Percentiles rank a stretch among this genome's conserved stretches.
Evolutionary conservation across 1,284 basidiomycete species (phyloP).

Genomic region (Apiotrichum gamsii): DNA sequence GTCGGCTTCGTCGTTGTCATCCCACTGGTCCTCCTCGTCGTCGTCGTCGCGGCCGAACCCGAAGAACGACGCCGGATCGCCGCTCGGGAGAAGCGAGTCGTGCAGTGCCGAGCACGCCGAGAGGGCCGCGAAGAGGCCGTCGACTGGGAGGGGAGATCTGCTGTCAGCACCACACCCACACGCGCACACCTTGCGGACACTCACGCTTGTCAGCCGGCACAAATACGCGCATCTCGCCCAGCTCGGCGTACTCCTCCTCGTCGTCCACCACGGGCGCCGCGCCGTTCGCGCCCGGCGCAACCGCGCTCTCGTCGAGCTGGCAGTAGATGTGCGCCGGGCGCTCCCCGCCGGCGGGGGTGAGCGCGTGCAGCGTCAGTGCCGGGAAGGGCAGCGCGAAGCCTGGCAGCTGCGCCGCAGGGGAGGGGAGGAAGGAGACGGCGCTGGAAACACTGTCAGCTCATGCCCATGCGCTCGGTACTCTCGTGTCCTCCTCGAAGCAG

Average conservation of each 20-base stretch:
- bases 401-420: slow-evolving; percentile 30
- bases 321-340: slow-evolving; percentile 70
- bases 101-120: slow-evolving; percentile 86
- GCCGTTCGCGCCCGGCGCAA: slow-evolving; percentile 57
- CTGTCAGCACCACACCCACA: slow-evolving; percentile 8
- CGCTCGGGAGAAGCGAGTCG: slow-evolving; percentile 58
- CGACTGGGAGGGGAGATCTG: slow-evolving; percentile 55
- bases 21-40: slow-evolving; percentile 27
- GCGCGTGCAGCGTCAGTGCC: slow-evolving; percentile 77
- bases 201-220: slow-evolving; percentile 60
- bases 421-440: slow-evolving; percentile 67
- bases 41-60: slow-evolving; percentile 50
- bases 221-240: slow-evolving; percentile 70
- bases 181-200: too few species aligned
- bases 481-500: background rate
- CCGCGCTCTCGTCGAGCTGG: slow-evolving; percentile 64
- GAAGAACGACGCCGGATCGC: slow-evolving; percentile 44
- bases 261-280: slow-evolving; percentile 21
- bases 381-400: slow-evolving; percentile 79
- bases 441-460: slow-evolving; percentile 53
- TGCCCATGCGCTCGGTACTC: too few species aligned
- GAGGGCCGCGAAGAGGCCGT: slow-evolving; percentile 77
- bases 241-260: slow-evolving; percentile 54
- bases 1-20: slow-evolving; percentile 32
- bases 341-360: slow-evolving; percentile 60